Base-by-base conservation (phyloP, 345 rosid genomes). In the Alliaria petiolata region DNA sequence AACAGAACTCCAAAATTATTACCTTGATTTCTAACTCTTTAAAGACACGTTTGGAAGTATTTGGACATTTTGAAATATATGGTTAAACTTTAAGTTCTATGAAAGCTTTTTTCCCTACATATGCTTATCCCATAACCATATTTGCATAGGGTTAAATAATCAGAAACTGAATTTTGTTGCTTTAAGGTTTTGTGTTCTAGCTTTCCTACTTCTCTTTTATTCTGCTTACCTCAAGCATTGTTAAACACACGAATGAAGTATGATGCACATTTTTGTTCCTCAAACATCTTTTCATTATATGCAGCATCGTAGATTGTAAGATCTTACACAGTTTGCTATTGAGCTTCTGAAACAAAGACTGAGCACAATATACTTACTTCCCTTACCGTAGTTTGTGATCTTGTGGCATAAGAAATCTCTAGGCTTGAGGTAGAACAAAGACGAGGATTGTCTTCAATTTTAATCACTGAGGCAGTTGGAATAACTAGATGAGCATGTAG, bases 221-320 rank as follows among this genome's bases (percentile, higher is more conserved):
- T 54, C 62, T 55, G 63, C 15, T 43, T 14, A 42, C 22, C 34
- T 67, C 8, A 7, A 39, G 19, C 40, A 66, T 52, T 52, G 30
- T 52, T 13, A 15, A 66, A 52, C 50, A 52, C 44, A 31, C 22
- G 34, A 19, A 55, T 31, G 4, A 14, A 43, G 14, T 43, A 20
- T 44, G 64, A 9, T 33, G 62, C 34, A 13, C 71, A 67, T 3
- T 31, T 12, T 64, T 64, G 69, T 12, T 38, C 49, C 60, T 42
- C 26, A 30, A 67, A 54, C 22, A 42, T 17, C 43, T 31, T 54
- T 36, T 55, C 7, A 8, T 45, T 16, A 8, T 45, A 42, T 42
- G 62, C 38, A n/a, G n/a, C n/a, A 69, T 57, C 22, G 22, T 45
- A 33, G 46, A 33, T 14, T n/a, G 17, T 28, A 40, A 39, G 7